phyloP scores from a whole-genome alignment of 768 basidiomycete species.

The Boletus tylopilopsis region DNA sequence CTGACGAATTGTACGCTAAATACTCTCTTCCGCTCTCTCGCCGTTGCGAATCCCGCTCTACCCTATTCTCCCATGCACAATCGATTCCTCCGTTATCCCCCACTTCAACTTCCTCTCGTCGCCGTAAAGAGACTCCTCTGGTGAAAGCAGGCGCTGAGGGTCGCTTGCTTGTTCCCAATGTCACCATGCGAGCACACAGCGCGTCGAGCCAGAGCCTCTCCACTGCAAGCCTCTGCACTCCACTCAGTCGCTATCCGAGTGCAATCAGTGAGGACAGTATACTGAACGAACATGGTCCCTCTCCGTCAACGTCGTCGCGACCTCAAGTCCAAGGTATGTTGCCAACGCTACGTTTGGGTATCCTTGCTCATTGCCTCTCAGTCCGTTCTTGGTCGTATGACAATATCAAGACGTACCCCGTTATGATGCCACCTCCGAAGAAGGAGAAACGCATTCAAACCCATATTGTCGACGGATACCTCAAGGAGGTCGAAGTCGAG shows the following conservation, averaged over 20 bases:
- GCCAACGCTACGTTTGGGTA: neutral
- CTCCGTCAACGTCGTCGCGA: slow-evolving; percentile 30
- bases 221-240: slow-evolving; percentile 31
- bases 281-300: slow-evolving; percentile 24
- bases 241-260: slow-evolving; percentile 39
- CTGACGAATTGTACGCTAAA: slow-evolving; percentile 50
- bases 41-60: slow-evolving; percentile 49
- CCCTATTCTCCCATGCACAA: slow-evolving; percentile 35
- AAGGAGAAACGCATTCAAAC: slow-evolving; percentile 51
- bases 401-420: slow-evolving; percentile 63
- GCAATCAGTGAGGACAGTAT: slow-evolving; percentile 36
- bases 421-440: slow-evolving; percentile 47
- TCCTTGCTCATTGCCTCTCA: slow-evolving; percentile 24
- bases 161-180: slow-evolving; percentile 54
- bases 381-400: slow-evolving; percentile 78
- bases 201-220: slow-evolving; percentile 32
- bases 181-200: slow-evolving; percentile 33
- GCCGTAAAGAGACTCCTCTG: slow-evolving; percentile 49
- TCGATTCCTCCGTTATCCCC: slow-evolving; percentile 36
- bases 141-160: slow-evolving; percentile 61
- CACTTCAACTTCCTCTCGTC: slow-evolving; percentile 32
- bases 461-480: slow-evolving; percentile 46
- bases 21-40: slow-evolving; percentile 55
- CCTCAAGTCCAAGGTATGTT: slow-evolving; percentile 53
- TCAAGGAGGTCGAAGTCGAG: slow-evolving; percentile 48